These are phyloP conservation scores for Oryza punctata DNA, from an alignment of 176 grass and related monocot genomes.

Conservation along the genomic window DNA sequence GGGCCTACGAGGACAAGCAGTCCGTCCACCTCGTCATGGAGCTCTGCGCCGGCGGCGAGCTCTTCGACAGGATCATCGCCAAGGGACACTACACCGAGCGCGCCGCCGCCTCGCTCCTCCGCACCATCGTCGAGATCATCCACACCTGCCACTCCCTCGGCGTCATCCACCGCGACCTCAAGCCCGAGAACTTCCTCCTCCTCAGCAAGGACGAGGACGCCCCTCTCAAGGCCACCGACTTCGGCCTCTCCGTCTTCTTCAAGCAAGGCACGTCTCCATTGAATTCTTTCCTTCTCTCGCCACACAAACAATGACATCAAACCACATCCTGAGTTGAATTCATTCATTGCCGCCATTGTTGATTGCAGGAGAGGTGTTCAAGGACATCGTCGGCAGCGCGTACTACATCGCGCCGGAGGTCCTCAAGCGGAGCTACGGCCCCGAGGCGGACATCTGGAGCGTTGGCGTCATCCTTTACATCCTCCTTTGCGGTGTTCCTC, in stretches of 20 bases:
- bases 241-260: conserved; percentile 89
- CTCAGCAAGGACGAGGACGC: conserved; percentile 82
- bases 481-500: conserved; percentile 80
- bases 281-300: too few species aligned
- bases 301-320: too few species aligned
- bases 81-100: conserved; percentile 90
- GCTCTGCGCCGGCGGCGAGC: conserved; percentile 89
- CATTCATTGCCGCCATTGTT: not conserved
- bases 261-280: conserved; percentile 52
- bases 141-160: conserved; percentile 95
- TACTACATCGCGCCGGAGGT: conserved; percentile 94
- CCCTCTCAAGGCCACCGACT: conserved; percentile 83
- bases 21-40: conserved; percentile 98
- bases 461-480: conserved; percentile 84
- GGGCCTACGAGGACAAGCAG: conserved; percentile 93
- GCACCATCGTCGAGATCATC: conserved; percentile 93
- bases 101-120: conserved; percentile 67
- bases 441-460: conserved; percentile 86
- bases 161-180: conserved; percentile 93
- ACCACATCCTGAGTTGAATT: not conserved
- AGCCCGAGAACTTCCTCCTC: conserved; percentile 93
- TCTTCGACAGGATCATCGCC: conserved; percentile 89
- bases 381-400: conserved; percentile 90
- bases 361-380: conserved; percentile 74
- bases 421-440: conserved; percentile 74